Evolutionary conservation across 768 basidiomycete species (phyloP).

Genomic region (Leccinum longicurvipes): DNA sequence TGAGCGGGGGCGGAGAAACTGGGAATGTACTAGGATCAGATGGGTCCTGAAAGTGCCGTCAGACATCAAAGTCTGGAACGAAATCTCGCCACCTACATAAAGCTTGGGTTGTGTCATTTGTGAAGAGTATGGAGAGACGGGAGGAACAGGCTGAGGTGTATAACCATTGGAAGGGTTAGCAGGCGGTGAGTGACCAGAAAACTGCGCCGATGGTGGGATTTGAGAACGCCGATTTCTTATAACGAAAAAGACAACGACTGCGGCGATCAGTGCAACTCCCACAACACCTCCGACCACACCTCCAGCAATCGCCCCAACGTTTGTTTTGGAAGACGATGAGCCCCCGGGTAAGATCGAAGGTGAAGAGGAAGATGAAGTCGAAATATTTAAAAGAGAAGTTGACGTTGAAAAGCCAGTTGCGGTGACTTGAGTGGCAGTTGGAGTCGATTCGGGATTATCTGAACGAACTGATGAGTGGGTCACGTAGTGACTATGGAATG

Average conservation of each 20-base stretch:
- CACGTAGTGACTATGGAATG: neutral
- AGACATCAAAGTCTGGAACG: neutral
- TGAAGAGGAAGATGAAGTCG: conserved; percentile 9
- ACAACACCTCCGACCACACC: conserved; percentile 67
- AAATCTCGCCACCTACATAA: conserved; percentile 24
- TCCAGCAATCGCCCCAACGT: conserved; percentile 57
- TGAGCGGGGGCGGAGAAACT: conserved; percentile 19
- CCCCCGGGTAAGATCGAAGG: neutral
- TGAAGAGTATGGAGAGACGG: neutral
- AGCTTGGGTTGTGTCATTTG: conserved; percentile 25
- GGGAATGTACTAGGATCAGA: conserved; percentile 39
- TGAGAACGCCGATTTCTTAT: conserved; percentile 28
- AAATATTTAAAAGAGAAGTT: conserved; percentile 14
- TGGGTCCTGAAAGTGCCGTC: conserved; percentile 26
- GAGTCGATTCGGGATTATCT: conserved; percentile 45
- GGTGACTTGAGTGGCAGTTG: conserved; percentile 31
- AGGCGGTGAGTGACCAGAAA: neutral
- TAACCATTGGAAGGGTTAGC: conserved; percentile 4
- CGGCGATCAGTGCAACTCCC: conserved; percentile 42
- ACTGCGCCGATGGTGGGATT: conserved; percentile 17
- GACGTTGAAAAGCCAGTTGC: conserved; percentile 11
- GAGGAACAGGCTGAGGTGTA: conserved; percentile 9
- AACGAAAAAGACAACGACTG: conserved; percentile 38
- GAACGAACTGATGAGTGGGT: neutral
- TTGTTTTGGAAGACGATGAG: conserved; percentile 9